Evolutionary conservation across 176 grass and related monocot genomes (phyloP).

Genomic region (Eleusine coracana): DNA sequence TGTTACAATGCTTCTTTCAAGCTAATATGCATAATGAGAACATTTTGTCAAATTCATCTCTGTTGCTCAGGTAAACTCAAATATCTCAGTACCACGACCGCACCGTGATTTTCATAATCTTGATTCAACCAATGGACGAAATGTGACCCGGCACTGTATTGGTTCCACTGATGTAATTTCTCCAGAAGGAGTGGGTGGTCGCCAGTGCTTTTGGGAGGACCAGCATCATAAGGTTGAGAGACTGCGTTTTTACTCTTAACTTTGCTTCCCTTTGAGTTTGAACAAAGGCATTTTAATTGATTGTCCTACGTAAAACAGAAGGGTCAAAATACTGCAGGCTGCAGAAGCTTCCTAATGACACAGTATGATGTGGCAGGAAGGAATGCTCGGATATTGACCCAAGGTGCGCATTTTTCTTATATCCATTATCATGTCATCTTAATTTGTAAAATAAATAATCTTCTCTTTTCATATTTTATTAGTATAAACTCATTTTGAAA

Average conservation of each 20-base stretch:
- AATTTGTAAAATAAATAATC: not conserved
- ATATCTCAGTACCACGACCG: slow-evolving; percentile 39
- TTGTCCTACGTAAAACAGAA: slow-evolving; percentile 63
- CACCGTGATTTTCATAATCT: slow-evolving; percentile 29
- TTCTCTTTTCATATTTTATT: not conserved
- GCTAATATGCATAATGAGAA: slow-evolving; percentile 22
- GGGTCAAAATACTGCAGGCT: slow-evolving; percentile 40
- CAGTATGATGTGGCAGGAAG: slow-evolving; percentile 38
- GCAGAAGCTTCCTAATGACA: slow-evolving; percentile 32
- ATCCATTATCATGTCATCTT: not conserved
- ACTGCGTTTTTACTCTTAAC: slow-evolving; percentile 32
- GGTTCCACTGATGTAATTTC: slow-evolving; percentile 26
- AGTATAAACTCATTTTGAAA: not conserved
- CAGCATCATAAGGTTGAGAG: slow-evolving; percentile 63
- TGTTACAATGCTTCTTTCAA: slow-evolving; percentile 19
- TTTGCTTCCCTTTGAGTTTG: slow-evolving; percentile 21
- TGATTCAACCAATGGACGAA: slow-evolving; percentile 38
- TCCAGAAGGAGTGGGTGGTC: slow-evolving; percentile 45
- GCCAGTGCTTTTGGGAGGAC: slow-evolving; percentile 35
- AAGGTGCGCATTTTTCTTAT: slow-evolving; percentile 44
- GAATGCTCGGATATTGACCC: slow-evolving; percentile 35
- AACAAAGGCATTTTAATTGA: slow-evolving; percentile 41
- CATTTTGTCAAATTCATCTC: not conserved
- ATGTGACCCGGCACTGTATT: slow-evolving; percentile 13
- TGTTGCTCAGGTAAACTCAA: slow-evolving; percentile 44